phyloP scores from a whole-genome alignment of 495 filamentous ascomycete species.

The Talaromyces trachyspermus region DNA sequence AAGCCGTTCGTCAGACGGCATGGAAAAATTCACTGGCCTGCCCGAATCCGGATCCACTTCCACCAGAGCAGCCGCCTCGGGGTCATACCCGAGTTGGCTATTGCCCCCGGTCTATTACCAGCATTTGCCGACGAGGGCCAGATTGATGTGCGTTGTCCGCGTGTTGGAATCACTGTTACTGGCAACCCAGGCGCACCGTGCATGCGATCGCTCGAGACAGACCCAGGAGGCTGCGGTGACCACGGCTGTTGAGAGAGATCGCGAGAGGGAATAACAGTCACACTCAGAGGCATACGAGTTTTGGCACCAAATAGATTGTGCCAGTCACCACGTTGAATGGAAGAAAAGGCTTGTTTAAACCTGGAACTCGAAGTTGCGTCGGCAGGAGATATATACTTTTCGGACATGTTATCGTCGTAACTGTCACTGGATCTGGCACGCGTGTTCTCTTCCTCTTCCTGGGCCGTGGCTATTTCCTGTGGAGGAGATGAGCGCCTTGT shows the following conservation, averaged over 20 bases:
- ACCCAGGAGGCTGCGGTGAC: slow-evolving; percentile 29
- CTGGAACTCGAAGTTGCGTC: neutral
- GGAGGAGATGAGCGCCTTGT: slow-evolving; percentile 45
- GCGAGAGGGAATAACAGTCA: slow-evolving; percentile 64
- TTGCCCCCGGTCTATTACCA: slow-evolving; percentile 13
- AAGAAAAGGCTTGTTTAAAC: slow-evolving; percentile 3
- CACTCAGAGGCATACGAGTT: slow-evolving; percentile 37
- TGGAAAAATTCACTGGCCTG: neutral
- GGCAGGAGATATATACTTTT: slow-evolving; percentile 11
- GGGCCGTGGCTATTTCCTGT: slow-evolving; percentile 45
- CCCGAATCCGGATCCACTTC: slow-evolving; percentile 10
- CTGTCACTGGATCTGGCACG: slow-evolving; percentile 14
- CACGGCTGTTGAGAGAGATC: slow-evolving; percentile 42
- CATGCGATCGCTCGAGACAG: slow-evolving; percentile 3
- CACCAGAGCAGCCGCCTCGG: slow-evolving; percentile 38
- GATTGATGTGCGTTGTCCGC: slow-evolving; percentile 29
- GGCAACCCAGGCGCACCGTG: slow-evolving; percentile 11
- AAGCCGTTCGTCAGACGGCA: neutral
- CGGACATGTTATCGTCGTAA: slow-evolving; percentile 23
- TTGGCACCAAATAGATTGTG: slow-evolving; percentile 8
- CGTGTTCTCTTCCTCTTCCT: slow-evolving; percentile 32
- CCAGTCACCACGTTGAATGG: slow-evolving; percentile 8
- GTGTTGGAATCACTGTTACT: slow-evolving; percentile 34
- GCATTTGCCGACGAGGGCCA: slow-evolving; percentile 30
- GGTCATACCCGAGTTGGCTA: slow-evolving; percentile 36